A percentile compares a stretch with the other conserved stretches of the same genome.
Conservation (phyloP, 2,329 filamentous ascomycete genomes). For the Camillea tinctor region DNA sequence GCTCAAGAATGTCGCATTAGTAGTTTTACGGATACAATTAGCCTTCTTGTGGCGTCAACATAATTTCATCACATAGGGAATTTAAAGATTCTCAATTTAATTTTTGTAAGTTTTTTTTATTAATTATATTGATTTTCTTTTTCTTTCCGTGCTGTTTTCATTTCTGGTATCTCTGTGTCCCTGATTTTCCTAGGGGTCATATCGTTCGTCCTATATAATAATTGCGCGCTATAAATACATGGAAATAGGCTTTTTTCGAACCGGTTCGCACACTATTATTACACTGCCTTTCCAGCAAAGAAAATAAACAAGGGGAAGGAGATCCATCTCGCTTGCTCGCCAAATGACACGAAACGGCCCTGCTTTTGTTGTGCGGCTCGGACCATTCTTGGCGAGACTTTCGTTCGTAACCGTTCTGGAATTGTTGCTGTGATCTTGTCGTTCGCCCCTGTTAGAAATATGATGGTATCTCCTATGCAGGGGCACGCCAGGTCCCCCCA, state of each 20-base stretch:
- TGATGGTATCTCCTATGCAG: background rate
- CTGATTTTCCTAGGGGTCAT: background rate
- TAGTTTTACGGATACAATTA: too few species aligned
- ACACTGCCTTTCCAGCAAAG: conserved; percentile 4
- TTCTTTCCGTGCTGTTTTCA: background rate
- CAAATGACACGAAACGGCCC: background rate
- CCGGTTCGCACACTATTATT: conserved; percentile 1
- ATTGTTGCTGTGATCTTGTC: background rate
- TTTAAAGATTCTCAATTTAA: background rate
- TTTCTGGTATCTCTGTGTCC: background rate
- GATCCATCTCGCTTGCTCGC: background rate
- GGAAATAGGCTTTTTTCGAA: conserved; percentile 1
- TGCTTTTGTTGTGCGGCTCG: background rate
- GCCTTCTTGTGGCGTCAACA: too few species aligned
- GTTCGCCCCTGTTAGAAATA: background rate
- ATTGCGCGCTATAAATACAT: background rate
- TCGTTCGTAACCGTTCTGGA: background rate
- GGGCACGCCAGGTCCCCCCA: background rate
- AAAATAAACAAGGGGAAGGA: background rate
- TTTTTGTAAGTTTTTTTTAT: background rate
- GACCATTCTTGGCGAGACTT: background rate
- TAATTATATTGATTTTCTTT: background rate
- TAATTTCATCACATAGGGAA: too few species aligned
- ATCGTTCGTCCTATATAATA: background rate
- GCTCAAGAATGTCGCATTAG: too few species aligned